Percentiles rank a stretch among this genome's conserved stretches.
These are phyloP conservation scores for Erodium maritimum DNA, from an alignment of 345 rosid species.

Conservation along the genomic window DNA sequence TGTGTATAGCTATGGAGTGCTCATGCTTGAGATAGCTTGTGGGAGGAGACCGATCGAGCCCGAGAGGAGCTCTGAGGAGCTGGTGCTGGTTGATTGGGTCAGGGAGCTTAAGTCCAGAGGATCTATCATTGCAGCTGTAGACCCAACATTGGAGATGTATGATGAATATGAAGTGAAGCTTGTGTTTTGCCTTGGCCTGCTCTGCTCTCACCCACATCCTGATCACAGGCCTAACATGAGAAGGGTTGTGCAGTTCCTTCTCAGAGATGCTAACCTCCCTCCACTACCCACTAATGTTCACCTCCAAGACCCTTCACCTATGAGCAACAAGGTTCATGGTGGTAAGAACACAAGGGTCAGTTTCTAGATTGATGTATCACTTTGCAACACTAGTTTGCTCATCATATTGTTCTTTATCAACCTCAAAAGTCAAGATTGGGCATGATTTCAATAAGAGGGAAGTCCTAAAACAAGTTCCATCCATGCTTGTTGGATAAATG, in stretches of 20 bases:
- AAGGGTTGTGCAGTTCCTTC: slow-evolving; percentile 18
- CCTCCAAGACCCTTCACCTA: neutral
- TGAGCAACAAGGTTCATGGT: neutral
- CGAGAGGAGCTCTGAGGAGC: slow-evolving; percentile 13
- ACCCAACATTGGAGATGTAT: slow-evolving; percentile 17
- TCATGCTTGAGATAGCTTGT: slow-evolving; percentile 39
- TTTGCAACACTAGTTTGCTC: no score
- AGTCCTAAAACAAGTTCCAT: no score
- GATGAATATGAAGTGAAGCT: slow-evolving; percentile 19
- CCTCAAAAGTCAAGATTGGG: no score
- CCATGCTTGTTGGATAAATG: no score
- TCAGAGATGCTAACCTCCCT: slow-evolving; percentile 17
- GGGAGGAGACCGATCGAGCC: slow-evolving; percentile 29
- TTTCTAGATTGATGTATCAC: no score
- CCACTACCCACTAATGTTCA: neutral
- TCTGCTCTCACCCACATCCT: slow-evolving; percentile 24
- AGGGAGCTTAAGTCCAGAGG: slow-evolving; percentile 15
- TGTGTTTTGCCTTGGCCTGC: slow-evolving; percentile 23
- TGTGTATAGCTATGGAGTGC: slow-evolving; percentile 34
- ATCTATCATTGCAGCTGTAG: slow-evolving; percentile 19
- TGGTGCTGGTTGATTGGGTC: slow-evolving; percentile 35
- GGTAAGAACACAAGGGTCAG: neutral
- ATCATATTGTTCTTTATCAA: no score
- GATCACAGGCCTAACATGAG: slow-evolving; percentile 24
- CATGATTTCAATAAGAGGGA: no score